phyloP scores from a whole-genome alignment of 2,329 filamentous ascomycete species.

The Blastomyces silverae region DNA sequence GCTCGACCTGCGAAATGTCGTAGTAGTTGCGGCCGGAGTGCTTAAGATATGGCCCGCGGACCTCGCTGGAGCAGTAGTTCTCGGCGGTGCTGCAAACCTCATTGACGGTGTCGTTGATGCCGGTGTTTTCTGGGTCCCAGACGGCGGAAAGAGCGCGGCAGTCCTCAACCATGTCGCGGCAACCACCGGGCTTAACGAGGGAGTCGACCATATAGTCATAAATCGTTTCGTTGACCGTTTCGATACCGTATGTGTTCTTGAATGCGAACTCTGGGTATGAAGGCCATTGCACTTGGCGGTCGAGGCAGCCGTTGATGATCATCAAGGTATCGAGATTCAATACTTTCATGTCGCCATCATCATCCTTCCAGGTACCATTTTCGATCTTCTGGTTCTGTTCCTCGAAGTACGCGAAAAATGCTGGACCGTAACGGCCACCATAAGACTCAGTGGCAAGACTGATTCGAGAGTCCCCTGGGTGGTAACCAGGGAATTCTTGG shows the following conservation, averaged over 20 bases:
- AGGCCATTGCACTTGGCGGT: constrained; percentile 35
- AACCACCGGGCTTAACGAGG: constrained; percentile 45
- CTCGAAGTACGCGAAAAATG: constrained; percentile 37
- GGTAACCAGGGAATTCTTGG: constrained; percentile 56
- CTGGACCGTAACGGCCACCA: constrained; percentile 41
- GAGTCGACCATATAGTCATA: constrained; percentile 42
- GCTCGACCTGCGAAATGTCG: constrained; percentile 49
- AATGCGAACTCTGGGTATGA: constrained; percentile 47
- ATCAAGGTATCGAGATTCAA: constrained; percentile 46
- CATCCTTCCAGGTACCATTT: constrained; percentile 26
- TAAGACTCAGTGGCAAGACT: constrained; percentile 44
- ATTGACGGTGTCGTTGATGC: constrained; percentile 43
- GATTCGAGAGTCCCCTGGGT: constrained; percentile 49
- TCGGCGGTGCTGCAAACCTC: constrained; percentile 41
- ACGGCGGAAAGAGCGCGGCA: constrained; percentile 45
- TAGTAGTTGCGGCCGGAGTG: constrained; percentile 48
- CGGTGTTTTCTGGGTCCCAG: constrained; percentile 47
- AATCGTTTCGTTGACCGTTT: constrained; percentile 44
- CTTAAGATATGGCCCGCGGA: constrained; percentile 43
- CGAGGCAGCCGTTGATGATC: constrained; percentile 49
- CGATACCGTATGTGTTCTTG: constrained; percentile 53
- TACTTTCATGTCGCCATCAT: constrained; percentile 31
- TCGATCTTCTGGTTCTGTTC: constrained; percentile 40
- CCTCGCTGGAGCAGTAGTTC: constrained; percentile 36
- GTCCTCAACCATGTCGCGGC: constrained; percentile 47